Evolutionary conservation across 176 grass and related monocot genomes (phyloP).

Genomic region (Alloteropsis semialata): DNA sequence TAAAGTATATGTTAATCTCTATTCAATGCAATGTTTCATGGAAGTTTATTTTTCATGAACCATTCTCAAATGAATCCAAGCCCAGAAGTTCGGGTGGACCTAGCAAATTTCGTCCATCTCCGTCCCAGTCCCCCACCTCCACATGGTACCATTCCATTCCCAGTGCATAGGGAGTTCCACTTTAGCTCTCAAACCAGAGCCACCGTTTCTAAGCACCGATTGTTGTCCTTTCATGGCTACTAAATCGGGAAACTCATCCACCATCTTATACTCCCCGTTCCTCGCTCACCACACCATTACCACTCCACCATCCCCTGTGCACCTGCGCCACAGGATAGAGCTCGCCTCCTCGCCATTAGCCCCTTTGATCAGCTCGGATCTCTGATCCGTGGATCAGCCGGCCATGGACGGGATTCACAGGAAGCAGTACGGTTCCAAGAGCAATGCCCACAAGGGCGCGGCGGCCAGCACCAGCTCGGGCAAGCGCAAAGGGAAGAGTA

Average conservation of each 20-base stretch:
- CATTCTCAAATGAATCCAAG: neutral
- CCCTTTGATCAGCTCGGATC: neutral
- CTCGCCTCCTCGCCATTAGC: neutral
- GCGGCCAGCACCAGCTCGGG: neutral
- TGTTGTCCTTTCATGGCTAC: neutral
- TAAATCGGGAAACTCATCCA: conserved; percentile 30
- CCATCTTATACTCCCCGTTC: neutral
- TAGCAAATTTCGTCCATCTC: neutral
- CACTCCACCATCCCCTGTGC: neutral
- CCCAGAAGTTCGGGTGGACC: neutral
- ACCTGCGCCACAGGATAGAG: neutral
- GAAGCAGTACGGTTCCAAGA: conserved; percentile 15
- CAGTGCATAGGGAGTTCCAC: neutral
- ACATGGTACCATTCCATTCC: neutral
- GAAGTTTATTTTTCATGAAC: neutral
- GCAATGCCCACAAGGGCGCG: conserved; percentile 21
- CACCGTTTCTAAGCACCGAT: neutral
- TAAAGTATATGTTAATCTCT: too few species aligned
- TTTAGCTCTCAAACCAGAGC: neutral
- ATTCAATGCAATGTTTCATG: neutral
- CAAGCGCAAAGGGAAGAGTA: conserved; percentile 24
- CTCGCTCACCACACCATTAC: neutral
- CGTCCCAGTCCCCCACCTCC: neutral
- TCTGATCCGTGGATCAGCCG: neutral
- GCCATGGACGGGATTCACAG: conserved; percentile 30